These are phyloP conservation scores for Didymella exigua DNA, from an alignment of 2,329 filamentous ascomycete genomes.

Conservation along the genomic window DNA sequence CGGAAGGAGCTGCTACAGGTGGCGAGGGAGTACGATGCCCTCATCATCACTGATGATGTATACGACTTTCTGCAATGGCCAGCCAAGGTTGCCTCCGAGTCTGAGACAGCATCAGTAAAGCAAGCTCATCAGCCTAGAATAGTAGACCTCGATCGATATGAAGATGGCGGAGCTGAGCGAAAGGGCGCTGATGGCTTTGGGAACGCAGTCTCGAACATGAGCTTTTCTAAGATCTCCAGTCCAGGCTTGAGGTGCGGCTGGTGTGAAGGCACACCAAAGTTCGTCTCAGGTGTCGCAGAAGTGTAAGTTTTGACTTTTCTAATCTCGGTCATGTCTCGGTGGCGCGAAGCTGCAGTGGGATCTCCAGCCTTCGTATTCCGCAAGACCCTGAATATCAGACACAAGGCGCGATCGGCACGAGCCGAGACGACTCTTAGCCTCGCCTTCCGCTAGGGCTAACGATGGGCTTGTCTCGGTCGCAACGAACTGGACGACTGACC, in stretches of 20 bases:
- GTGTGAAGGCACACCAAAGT: conserved; percentile 72
- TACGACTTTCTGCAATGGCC: conserved; percentile 93
- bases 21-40: conserved; percentile 77
- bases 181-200: conserved; percentile 68
- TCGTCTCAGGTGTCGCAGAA: conserved; percentile 65
- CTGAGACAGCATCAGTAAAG: conserved; percentile 35
- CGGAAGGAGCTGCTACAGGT: conserved; percentile 74
- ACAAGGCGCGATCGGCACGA: conserved; percentile 1
- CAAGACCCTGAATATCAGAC: conserved; percentile 4
- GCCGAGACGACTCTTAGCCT: background rate
- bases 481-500: conserved; percentile 26
- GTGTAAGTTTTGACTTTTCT: conserved; percentile 51
- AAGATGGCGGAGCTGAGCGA: conserved; percentile 62
- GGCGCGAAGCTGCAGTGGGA: background rate
- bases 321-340: background rate
- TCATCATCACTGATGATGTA: conserved; percentile 89
- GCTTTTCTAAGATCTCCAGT: conserved; percentile 85
- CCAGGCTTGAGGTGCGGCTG: conserved; percentile 88
- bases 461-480: conserved; percentile 7
- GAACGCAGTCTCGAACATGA: conserved; percentile 82
- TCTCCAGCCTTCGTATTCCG: background rate
- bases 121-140: conserved; percentile 69
- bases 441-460: conserved; percentile 5
- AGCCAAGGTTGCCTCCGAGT: conserved; percentile 36
- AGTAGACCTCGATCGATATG: conserved; percentile 74